Percentiles rank a stretch among this genome's conserved stretches.
Evolutionary conservation across 345 rosid species (phyloP).

Genomic region (Gossypium ekmanianum): DNA sequence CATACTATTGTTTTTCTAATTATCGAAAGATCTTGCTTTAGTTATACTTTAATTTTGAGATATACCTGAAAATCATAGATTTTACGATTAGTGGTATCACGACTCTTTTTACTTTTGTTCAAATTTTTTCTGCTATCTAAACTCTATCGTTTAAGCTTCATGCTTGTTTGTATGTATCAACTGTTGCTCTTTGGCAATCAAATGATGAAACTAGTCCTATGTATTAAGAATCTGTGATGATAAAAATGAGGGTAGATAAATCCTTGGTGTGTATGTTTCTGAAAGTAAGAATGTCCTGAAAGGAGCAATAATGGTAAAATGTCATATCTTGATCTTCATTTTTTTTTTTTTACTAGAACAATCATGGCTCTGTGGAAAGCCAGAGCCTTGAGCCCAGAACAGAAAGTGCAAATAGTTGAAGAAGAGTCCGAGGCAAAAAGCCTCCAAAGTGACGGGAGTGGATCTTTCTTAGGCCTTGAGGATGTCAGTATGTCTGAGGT

Average conservation of each 20-base stretch:
- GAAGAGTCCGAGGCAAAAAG: constrained; percentile 77
- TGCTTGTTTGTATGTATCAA: background rate
- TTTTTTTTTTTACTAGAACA: constrained; percentile 48
- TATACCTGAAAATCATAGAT: background rate
- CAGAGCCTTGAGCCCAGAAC: constrained; percentile 85
- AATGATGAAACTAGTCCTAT: background rate
- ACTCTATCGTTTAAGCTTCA: background rate
- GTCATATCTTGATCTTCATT: background rate
- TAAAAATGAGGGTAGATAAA: background rate
- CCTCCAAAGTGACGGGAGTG: constrained; percentile 74
- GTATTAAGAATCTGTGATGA: background rate
- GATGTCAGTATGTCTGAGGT: constrained; percentile 83
- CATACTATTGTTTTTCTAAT: background rate
- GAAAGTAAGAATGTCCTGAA: background rate
- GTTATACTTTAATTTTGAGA: background rate
- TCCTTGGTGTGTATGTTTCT: background rate
- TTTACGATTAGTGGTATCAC: background rate
- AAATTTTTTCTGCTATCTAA: background rate
- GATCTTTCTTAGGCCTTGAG: constrained; percentile 74
- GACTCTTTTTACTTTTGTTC: background rate
- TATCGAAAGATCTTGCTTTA: background rate
- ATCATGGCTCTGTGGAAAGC: constrained; percentile 98
- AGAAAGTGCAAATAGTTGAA: constrained; percentile 85
- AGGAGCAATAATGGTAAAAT: background rate
- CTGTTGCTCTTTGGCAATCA: background rate